These are phyloP conservation scores for Nectriaceae sp. DNA, from an alignment of 2,329 filamentous ascomycete species.

Conservation along the genomic window DNA sequence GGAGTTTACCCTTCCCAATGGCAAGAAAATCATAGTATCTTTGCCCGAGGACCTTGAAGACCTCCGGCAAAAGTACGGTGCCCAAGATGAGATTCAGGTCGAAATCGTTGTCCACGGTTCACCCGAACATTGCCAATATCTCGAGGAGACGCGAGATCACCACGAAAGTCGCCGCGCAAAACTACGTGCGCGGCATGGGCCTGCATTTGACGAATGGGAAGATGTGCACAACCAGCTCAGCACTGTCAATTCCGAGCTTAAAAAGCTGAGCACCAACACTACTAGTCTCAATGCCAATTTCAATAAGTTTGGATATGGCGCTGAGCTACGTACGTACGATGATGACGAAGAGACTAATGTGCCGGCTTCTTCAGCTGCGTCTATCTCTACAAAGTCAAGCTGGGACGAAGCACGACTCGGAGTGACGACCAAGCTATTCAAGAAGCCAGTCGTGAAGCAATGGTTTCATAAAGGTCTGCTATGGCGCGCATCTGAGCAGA, in stretches of 20 bases:
- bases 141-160: conserved; percentile 53
- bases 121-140: conserved; percentile 45
- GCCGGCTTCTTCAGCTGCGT: conserved; percentile 18
- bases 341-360: conserved; percentile 24
- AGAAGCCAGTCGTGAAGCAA: conserved; percentile 61
- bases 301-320: conserved; percentile 63
- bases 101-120: conserved; percentile 62
- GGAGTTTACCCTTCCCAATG: conserved; percentile 57
- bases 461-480: conserved; percentile 67
- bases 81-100: conserved; percentile 40
- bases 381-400: conserved; percentile 26
- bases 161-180: conserved; percentile 50
- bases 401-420: conserved; percentile 32
- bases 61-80: conserved; percentile 46
- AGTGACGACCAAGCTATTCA: conserved; percentile 56
- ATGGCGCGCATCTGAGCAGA: conserved; percentile 59
- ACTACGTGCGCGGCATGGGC: conserved; percentile 50
- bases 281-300: conserved; percentile 63
- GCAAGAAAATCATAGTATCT: conserved; percentile 57
- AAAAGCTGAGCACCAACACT: conserved; percentile 54
- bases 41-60: conserved; percentile 55
- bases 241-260: conserved; percentile 52
- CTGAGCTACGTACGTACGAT: conserved; percentile 53
- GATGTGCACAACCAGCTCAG: conserved; percentile 54
- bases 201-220: conserved; percentile 58